Evolutionary conservation across 2,329 filamentous ascomycete species (phyloP).

Genomic region (Stachybotrys chartarum): DNA sequence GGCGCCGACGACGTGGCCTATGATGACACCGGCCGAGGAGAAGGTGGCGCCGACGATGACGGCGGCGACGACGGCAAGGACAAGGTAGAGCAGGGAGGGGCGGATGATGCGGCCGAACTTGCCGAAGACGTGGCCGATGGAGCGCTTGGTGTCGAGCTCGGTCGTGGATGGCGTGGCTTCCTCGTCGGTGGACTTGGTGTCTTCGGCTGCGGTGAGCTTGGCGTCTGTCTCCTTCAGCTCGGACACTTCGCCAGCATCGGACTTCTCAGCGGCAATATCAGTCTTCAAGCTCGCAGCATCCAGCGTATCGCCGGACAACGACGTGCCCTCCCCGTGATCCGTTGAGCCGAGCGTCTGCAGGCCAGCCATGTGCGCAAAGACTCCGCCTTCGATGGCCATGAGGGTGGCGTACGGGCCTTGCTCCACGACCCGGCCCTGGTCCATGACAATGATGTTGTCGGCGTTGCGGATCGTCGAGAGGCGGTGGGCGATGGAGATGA

Average conservation of each 20-base stretch:
- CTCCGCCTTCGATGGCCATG: constrained; percentile 35
- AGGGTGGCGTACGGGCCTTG: constrained; percentile 57
- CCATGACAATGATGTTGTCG: constrained; percentile 60
- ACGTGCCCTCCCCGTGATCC: constrained; percentile 16
- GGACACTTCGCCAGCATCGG: constrained; percentile 29
- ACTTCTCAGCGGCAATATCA: neutral
- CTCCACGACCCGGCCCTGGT: constrained; percentile 53
- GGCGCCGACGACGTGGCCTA: constrained; percentile 32
- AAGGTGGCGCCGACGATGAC: constrained; percentile 50
- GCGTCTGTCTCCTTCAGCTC: constrained; percentile 24
- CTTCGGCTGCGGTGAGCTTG: constrained; percentile 18
- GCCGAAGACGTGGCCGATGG: constrained; percentile 30
- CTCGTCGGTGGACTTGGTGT: neutral
- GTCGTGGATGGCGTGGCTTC: constrained; percentile 15
- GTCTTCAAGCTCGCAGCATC: neutral
- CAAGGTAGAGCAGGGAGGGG: constrained; percentile 29
- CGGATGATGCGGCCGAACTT: constrained; percentile 28
- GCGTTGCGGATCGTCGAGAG: constrained; percentile 56
- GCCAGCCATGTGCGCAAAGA: constrained; percentile 47
- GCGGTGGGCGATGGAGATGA: constrained; percentile 59
- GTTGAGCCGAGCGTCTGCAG: constrained; percentile 30
- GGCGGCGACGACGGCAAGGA: constrained; percentile 33
- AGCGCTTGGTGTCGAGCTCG: constrained; percentile 32
- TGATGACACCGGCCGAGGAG: constrained; percentile 45
- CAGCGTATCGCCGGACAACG: constrained; percentile 14